A percentile compares a stretch with the other conserved stretches of the same genome.
Conservation (phyloP, 2,329 filamentous ascomycete species). For the Rutstroemia sp. region DNA sequence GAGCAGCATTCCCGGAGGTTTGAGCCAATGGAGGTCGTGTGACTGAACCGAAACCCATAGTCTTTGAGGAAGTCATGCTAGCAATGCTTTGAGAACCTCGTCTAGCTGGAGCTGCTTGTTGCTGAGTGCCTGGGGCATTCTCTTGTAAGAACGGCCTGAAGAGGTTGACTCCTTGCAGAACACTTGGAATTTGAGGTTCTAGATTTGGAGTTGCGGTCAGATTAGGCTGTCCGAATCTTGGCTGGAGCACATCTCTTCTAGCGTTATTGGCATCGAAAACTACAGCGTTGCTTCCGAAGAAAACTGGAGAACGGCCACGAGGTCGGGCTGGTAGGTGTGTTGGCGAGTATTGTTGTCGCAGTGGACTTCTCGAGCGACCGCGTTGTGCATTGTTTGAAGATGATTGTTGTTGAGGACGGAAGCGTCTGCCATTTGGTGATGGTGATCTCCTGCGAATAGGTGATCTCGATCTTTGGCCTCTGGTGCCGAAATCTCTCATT, state of each 20-base stretch:
- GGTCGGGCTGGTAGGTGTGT: neutral
- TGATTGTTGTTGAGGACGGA: neutral
- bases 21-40: neutral
- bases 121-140: neutral
- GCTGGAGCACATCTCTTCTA: neutral
- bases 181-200: neutral
- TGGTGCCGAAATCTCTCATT: neutral
- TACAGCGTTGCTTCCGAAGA: neutral
- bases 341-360: constrained; percentile 1
- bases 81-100: neutral
- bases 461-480: neutral
- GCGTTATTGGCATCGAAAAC: neutral
- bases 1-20: neutral
- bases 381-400: neutral
- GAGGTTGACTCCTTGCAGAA: neutral
- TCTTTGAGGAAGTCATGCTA: neutral
- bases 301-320: constrained; percentile 2
- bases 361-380: neutral
- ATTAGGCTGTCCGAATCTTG: neutral
- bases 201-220: neutral
- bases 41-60: neutral
- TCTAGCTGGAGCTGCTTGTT: neutral
- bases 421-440: neutral
- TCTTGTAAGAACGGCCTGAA: neutral
- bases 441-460: constrained; percentile 8